Conservation (phyloP, 306 rosid genomes). For the Prunus armeniaca region DNA sequence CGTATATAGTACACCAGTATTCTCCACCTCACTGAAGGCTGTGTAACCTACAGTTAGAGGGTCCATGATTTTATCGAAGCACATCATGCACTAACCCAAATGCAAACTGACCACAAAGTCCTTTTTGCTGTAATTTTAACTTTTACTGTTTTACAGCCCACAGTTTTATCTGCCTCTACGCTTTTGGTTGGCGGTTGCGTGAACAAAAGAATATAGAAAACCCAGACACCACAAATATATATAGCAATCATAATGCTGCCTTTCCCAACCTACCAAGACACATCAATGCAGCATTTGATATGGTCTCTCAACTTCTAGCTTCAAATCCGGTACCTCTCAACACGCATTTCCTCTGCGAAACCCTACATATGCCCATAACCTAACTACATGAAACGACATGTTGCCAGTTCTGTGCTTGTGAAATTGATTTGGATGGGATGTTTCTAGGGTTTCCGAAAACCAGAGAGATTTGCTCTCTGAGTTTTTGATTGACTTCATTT, state of each 20-base stretch:
- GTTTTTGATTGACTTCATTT: slow-evolving; percentile 1
- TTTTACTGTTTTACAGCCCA: slow-evolving; percentile 2
- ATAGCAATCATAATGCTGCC: slow-evolving; percentile 25
- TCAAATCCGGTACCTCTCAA: background rate
- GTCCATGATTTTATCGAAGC: background rate
- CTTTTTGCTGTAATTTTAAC: background rate
- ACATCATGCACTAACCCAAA: background rate
- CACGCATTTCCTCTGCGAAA: background rate
- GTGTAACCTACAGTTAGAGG: background rate
- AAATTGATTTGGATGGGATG: background rate
- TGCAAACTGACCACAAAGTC: background rate
- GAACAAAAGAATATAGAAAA: background rate
- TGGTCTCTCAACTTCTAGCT: slow-evolving; percentile 9
- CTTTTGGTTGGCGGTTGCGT: slow-evolving; percentile 2
- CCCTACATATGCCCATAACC: background rate
- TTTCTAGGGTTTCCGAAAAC: background rate
- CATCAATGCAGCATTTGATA: background rate
- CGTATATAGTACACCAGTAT: background rate
- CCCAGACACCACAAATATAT: background rate
- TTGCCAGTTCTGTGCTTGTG: background rate
- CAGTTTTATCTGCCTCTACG: background rate
- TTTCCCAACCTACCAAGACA: slow-evolving; percentile 16
- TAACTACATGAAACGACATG: background rate
- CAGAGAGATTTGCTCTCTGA: background rate
- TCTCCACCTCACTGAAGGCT: slow-evolving; percentile 2